These are phyloP conservation scores for Amanita pallidorosea DNA, from an alignment of 768 basidiomycete genomes.

Conservation along the genomic window DNA sequence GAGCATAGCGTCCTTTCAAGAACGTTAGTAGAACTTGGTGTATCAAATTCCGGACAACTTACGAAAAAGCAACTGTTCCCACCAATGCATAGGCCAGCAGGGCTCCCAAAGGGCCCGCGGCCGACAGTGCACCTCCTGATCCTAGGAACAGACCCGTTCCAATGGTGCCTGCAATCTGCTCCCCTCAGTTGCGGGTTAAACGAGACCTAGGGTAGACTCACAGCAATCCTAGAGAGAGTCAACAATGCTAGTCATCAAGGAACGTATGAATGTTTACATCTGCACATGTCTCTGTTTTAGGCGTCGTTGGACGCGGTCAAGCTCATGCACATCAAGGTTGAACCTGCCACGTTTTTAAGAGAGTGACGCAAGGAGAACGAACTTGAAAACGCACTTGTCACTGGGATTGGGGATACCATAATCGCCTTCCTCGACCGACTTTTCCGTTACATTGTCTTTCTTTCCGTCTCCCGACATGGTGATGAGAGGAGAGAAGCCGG, in stretches of 20 bases:
- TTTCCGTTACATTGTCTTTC: not conserved
- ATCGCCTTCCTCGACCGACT: conserved; percentile 5
- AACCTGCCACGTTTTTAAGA: conserved; percentile 15
- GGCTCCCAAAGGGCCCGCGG: conserved; percentile 58
- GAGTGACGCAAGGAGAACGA: not conserved
- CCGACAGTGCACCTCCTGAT: conserved; percentile 47
- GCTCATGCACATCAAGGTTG: conserved; percentile 48
- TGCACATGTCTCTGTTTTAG: conserved; percentile 74
- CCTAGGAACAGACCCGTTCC: conserved; percentile 70
- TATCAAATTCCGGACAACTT: conserved; percentile 13
- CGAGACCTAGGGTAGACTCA: conserved; percentile 20
- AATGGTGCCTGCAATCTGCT: conserved; percentile 62
- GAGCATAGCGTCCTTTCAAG: conserved; percentile 44
- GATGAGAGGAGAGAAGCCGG: conserved; percentile 4
- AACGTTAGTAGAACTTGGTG: not conserved
- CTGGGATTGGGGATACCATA: not conserved
- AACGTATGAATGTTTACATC: conserved; percentile 34
- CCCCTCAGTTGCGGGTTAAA: not conserved
- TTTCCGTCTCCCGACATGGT: conserved; percentile 9
- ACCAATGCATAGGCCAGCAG: conserved; percentile 54
- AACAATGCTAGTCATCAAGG: not conserved
- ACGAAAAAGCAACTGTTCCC: conserved; percentile 58
- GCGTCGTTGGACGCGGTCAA: conserved; percentile 62
- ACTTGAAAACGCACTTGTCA: not conserved
- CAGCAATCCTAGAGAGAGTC: conserved; percentile 42